Percentiles rank a stretch among this genome's conserved stretches.
These are phyloP conservation scores for Paramecium pentaurelia DNA, from an alignment of 73 alveolate species.

Conservation along the genomic window DNA sequence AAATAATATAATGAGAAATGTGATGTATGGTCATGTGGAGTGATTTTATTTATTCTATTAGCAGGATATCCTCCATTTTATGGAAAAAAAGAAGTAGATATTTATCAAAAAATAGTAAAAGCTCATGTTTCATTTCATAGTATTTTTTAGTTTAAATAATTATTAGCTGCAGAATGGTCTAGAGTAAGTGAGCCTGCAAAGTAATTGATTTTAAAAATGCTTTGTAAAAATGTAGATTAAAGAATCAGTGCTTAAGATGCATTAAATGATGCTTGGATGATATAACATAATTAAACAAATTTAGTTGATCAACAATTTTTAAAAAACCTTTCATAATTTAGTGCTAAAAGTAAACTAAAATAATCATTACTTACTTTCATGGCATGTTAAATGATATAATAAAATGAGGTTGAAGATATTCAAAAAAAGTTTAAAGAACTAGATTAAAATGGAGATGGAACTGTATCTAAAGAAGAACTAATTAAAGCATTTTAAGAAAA, in stretches of 20 bases:
- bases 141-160: neutral
- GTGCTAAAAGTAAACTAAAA: constrained; percentile 40
- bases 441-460: constrained; percentile 57
- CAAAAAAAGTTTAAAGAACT: neutral
- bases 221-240: constrained; percentile 32
- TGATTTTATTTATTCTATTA: constrained; percentile 76
- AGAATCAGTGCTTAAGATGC: constrained; percentile 55
- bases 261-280: constrained; percentile 42
- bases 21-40: constrained; percentile 92
- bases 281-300: neutral
- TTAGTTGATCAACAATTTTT: constrained; percentile 1
- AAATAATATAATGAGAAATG: constrained; percentile 81
- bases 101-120: constrained; percentile 64
- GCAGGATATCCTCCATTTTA: constrained; percentile 80
- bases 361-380: constrained; percentile 22
- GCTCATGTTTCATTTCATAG: constrained; percentile 65
- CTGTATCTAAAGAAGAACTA: constrained; percentile 9
- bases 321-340: constrained; percentile 35
- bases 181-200: constrained; percentile 62
- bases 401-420: constrained; percentile 3
- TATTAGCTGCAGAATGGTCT: constrained; percentile 62
- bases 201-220: constrained; percentile 63
- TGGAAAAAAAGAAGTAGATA: constrained; percentile 72
- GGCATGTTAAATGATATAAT: constrained; percentile 36
- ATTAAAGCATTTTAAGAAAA: neutral